Evolutionary conservation across 2,329 filamentous ascomycete species (phyloP), one percentile per base, ranked within the genome.

Genomic region (Cercospora sp.): DNA sequence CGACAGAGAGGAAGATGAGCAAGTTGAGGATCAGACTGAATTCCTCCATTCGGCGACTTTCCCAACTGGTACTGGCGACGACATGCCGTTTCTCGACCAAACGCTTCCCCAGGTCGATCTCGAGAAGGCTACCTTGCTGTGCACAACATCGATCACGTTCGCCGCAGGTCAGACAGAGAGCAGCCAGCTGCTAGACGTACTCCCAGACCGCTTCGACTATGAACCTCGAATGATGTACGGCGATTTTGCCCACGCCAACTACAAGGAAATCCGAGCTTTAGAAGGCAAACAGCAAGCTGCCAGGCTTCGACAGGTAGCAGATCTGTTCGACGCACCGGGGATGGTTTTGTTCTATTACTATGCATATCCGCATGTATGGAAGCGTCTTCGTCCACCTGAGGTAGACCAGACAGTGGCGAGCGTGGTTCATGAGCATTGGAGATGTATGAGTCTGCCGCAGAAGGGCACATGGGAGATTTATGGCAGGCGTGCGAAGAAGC

Each of bases 311-410:
- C 72, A 71, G 26, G 58, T 73, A 12, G 70, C 68, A 20, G 66
- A 72, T 42, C 66, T 70, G 2, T 64, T 72, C 36, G 72, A 72
- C 20, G 9, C 33, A 6, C 62, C 33, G 1, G 72, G 71, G 13
- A 71, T 65, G 36, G 53, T 60, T 5, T 53, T 73, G 28, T 73
- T 69, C 65, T 70, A 70, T 61, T 73, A 72, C 59, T 71, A 69
- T 23, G 64, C 60, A 8, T 69, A 68, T 13, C 72, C 72, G 33
- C 69, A 66, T 28, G 64, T 73, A 2, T 70, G 66, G 63, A 69
- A 66, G 65, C 60, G 61, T 3, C 61, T 65, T 12, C 57, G 62
- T n/a, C 71, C 72, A 23, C 63, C 65, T 1, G 58, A 59, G 8
- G 40, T 67, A 4, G 65, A 69, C 13, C 57, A 66, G 51, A 72